Evolutionary conservation across 257 asterid genomes (phyloP), one percentile per base, ranked within the genome.

Genomic region (Nemophila menziesii): DNA sequence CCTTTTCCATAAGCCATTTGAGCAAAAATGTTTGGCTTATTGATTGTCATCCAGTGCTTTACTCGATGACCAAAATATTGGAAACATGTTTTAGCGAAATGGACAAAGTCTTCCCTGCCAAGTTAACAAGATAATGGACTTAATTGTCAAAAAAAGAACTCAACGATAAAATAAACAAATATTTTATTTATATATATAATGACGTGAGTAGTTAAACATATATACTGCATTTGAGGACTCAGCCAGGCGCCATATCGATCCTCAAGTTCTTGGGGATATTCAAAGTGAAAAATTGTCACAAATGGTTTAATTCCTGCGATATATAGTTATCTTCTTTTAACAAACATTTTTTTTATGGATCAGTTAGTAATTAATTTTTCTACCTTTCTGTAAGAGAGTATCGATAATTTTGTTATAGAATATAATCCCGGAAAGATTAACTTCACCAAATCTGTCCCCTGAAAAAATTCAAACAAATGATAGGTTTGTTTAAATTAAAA

Each of bases 361-460:
- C 9, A 22, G 44, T 15, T 7, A 20, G 41, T n/a, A n/a, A 15
- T 11, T 11, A 8, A 2, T 18, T 26, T n/a, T n/a, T n/a, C n/a
- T 45, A 83, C 95, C 95, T 78, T 57, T 66, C 12, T 46, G 58
- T 18, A 72, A 38, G 59, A 80, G 78, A 48, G 55, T 71, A 46
- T 84, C 65, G 3, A 80, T 75, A 18, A 84, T 49, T 4, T 50
- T 66, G 58, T 71, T 72, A 48, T 80, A 80, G 58, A 72, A 80
- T 21, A 14, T 21, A 20, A 85, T 59, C 40, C 66, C 87, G 33
- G 39, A 63, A 50, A 47, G 55, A 44, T 78, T 85, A 49, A 85
- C 66, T 10, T 16, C 67, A 13, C 95, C 85, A 26, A 49, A 49
- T 16, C 20, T 75, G 16, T 89, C 96, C 55, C 67, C 96, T 85